Evolutionary conservation across 106 monocot species (phyloP).

Genomic region (Acorus gramineus): DNA sequence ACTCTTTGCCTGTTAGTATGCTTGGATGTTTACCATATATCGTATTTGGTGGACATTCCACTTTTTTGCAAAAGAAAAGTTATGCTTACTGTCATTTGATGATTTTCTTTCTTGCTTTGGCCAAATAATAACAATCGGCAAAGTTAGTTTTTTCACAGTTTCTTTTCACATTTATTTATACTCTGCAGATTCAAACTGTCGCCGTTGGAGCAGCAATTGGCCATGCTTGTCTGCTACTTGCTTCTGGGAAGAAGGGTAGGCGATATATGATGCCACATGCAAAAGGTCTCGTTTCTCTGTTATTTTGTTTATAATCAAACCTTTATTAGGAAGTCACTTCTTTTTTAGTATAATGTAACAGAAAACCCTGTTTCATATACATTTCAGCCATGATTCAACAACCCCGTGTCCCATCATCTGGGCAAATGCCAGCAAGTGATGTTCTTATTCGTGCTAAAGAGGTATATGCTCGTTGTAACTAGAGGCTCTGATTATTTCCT

Average conservation of each 20-base stretch:
- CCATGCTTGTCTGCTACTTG: slow-evolving; percentile 87
- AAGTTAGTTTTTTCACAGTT: too few species aligned
- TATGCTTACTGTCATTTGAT: too few species aligned
- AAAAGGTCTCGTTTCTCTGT: slow-evolving; percentile 31
- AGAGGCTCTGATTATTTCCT: not conserved
- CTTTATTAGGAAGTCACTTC: too few species aligned
- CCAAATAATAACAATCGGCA: too few species aligned
- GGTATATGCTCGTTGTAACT: slow-evolving; percentile 27
- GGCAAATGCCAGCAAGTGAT: slow-evolving; percentile 88
- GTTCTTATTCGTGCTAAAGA: slow-evolving; percentile 95
- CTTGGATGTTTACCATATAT: too few species aligned
- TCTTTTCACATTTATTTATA: too few species aligned
- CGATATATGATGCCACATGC: slow-evolving; percentile 97
- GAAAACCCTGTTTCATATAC: not conserved
- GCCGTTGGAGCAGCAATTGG: slow-evolving; percentile 86
- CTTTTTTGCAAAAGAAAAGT: too few species aligned
- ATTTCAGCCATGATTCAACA: slow-evolving; percentile 90
- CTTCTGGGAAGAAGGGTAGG: slow-evolving; percentile 90
- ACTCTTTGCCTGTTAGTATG: too few species aligned
- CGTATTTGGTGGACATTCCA: too few species aligned
- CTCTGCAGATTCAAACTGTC: slow-evolving; percentile 72
- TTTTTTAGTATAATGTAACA: not conserved
- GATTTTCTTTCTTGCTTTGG: too few species aligned
- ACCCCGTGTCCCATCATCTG: slow-evolving; percentile 92
- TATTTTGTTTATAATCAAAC: too few species aligned